phyloP scores from a whole-genome alignment of 768 basidiomycete genomes.

The Calocera viscosa region DNA sequence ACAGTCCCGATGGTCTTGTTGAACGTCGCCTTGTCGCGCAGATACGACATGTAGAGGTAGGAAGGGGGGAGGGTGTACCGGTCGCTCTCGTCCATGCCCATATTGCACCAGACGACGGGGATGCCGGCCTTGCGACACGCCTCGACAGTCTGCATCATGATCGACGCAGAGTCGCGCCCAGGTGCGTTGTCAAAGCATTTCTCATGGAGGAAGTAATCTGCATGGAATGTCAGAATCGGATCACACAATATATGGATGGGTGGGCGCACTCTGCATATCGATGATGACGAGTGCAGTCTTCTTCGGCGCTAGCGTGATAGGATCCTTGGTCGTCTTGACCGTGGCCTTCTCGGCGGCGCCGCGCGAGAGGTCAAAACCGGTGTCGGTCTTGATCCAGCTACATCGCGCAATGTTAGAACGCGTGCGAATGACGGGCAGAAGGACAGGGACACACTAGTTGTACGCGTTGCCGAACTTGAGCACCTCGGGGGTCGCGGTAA shows the following conservation, averaged over 20 bases:
- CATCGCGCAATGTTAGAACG: not conserved
- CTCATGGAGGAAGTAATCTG: conserved; percentile 47
- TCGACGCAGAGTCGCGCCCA: conserved; percentile 47
- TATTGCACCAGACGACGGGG: conserved; percentile 59
- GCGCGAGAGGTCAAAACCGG: not conserved
- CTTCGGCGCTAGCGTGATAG: conserved; percentile 31
- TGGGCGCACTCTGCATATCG: conserved; percentile 55
- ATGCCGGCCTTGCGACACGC: conserved; percentile 38
- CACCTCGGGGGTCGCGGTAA: not conserved
- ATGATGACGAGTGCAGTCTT: conserved; percentile 48
- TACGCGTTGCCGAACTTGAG: not conserved
- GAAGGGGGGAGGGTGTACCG: conserved; percentile 40
- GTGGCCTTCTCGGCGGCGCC: not conserved
- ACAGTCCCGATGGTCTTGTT: conserved; percentile 21
- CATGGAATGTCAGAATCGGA: conserved; percentile 23
- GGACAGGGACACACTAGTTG: not conserved
- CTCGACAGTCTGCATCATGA: conserved; percentile 39
- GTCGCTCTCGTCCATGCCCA: conserved; percentile 55
- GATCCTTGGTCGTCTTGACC: conserved; percentile 5
- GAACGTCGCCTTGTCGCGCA: conserved; percentile 39
- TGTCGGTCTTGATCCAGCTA: conserved; percentile 5
- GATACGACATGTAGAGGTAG: conserved; percentile 39
- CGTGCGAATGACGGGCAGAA: not conserved
- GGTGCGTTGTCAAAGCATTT: conserved; percentile 43
- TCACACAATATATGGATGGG: conserved; percentile 10